Evolutionary conservation across 2,329 filamentous ascomycete genomes (phyloP), one percentile per base, ranked within the genome.

Genomic region (Colletotrichum costaricense): DNA sequence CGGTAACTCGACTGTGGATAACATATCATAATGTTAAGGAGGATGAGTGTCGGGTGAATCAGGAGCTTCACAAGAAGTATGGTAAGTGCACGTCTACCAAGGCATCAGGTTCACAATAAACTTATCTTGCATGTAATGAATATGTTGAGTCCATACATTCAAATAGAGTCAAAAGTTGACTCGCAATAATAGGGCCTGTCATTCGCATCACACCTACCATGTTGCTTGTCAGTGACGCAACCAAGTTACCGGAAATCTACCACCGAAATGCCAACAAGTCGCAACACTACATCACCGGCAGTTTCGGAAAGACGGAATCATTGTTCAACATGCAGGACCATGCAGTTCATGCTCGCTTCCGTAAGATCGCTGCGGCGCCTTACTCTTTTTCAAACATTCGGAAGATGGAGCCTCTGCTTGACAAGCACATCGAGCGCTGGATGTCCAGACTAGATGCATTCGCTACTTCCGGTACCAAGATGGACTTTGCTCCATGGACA

Each of bases 251-350:
- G 0, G 83, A 85, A 16, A 86, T 92, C 30, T 92, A 91, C 80
- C 83, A 84, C 65, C 86, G 88, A 26, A 82, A 87, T 74, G 88
- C 86, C 5, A 84, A 89, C 79, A 92, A 91, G 77, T 88, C 87
- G 1, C 84, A 88, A 62, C 86, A 90, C 78, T 91, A 91, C 77
- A 88, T 90, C 71, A 88, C 88, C 0, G 89, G 88, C 24, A 87
- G 84, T 28, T 90, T 91, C 75, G 89, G 89, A 19, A 85, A 88
- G 68, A 85, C 83, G 5, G 89, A 90, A 72, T 86, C 84, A 1
- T 76, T 91, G 6, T 90, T 92, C 79, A 90, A 90, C 70, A 90
- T 90, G 85, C 86, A 87, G 72, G 85, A 88, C 58, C 82, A 86
- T 58, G 83, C 82, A 66, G 80, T 81, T 5, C 90, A 91, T 77